phyloP scores from a whole-genome alignment of 129 eudicot genomes.

The Flaveria ramosissima region DNA sequence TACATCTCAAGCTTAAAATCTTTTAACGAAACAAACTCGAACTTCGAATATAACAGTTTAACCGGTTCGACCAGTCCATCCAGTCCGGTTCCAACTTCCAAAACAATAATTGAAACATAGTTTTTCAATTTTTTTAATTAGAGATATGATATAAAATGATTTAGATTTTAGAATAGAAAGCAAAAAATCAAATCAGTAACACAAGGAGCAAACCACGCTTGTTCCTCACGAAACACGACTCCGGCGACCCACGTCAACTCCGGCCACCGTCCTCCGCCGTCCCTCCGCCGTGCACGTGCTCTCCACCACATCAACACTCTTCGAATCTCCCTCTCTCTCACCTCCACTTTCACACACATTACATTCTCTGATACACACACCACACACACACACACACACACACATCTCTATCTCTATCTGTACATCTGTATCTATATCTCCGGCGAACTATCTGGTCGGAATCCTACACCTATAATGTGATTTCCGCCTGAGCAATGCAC shows the following conservation, averaged over 20 bases:
- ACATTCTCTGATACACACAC: constrained; percentile 33
- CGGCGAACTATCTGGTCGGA: constrained; percentile 15
- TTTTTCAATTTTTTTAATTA: no score
- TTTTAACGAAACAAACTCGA: no score
- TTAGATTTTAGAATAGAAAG: no score
- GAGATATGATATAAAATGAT: no score
- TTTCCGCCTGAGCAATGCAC: constrained; percentile 47
- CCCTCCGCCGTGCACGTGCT: constrained; percentile 37
- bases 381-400: background rate
- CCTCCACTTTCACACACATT: constrained; percentile 27
- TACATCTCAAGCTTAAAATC: no score
- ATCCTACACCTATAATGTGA: constrained; percentile 32
- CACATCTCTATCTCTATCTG: background rate
- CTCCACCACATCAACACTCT: constrained; percentile 35
- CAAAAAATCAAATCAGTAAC: background rate
- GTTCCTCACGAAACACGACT: background rate
- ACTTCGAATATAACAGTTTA: no score
- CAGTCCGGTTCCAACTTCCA: no score
- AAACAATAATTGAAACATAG: no score
- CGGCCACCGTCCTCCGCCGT: constrained; percentile 14
- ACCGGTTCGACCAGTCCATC: no score
- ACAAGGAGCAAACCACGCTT: constrained; percentile 35
- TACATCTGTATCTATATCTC: constrained; percentile 21
- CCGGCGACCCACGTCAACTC: constrained; percentile 24
- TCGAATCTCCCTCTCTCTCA: constrained; percentile 31